Evolutionary conservation across 352 stramenopile species (phyloP), one percentile per base, ranked within the genome.

Genomic region (Phytophthora colocasiae): DNA sequence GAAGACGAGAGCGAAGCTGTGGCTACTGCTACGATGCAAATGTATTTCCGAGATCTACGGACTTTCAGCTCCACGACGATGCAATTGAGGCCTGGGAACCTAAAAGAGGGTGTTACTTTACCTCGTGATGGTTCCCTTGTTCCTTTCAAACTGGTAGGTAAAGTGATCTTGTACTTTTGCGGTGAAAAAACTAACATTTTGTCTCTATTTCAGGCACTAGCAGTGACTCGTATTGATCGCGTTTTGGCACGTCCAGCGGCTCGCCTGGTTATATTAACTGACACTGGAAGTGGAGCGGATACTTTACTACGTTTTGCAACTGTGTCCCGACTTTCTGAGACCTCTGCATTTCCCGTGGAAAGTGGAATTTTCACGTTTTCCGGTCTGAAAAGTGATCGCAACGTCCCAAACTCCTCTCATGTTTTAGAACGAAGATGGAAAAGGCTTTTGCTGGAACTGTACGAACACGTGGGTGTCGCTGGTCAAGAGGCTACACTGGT

Each of bases 401-500:
- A 73, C 41, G 29, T 11, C 2, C 43, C 43, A 3, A 48, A 49
- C 12, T 14, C 31, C 22, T 24, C 24, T 22, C 2, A 43, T 2
- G 7, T 6, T 27, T 40, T 68, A 5, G n/a, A 24, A 2, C 9
- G 49, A 14, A 69, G 81, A 22, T 94, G 85, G 85, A 75, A 69
- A 5, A 29, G 66, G 3, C 24, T 86, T 11, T 54, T 92, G 0
- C 47, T 73, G 6, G 60, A 89, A 4, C 47, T 90, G 3, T 91
- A 89, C 55, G 65, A 82, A 8, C 75, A 63, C 19, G 68, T 91
- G 4, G 83, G 86, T 0, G 73, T 92, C 7, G 70, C 78, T 24
- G 85, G 77, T 7, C 64, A 82, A 17, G 68, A 83, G 19, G 75
- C 88, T 29, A 92, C 83, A 2, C 64, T 94, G 9, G 24, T 92